Conservation (phyloP, 75 land plant species). For the Gnetum montanum region DNA sequence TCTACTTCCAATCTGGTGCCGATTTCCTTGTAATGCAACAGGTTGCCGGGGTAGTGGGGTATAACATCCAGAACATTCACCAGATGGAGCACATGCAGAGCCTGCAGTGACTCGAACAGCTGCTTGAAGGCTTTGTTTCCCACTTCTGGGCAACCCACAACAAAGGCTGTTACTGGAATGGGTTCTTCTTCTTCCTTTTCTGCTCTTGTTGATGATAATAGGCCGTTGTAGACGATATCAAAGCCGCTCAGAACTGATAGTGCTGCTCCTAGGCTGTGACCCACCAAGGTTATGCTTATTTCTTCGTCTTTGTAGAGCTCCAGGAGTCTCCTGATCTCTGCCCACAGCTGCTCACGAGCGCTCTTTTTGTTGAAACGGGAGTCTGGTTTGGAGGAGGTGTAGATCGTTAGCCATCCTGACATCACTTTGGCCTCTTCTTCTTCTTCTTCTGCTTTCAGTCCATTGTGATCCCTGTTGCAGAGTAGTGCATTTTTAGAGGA, state of each 20-base stretch:
- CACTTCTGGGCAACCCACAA: slow-evolving; percentile 53
- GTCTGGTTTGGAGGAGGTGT: slow-evolving; percentile 33
- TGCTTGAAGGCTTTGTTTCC: slow-evolving; percentile 49
- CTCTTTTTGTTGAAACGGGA: slow-evolving; percentile 33
- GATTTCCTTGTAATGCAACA: slow-evolving; percentile 25
- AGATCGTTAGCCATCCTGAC: slow-evolving; percentile 50
- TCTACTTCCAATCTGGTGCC: slow-evolving; percentile 48
- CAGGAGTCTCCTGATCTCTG: slow-evolving; percentile 18
- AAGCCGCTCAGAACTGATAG: slow-evolving; percentile 42
- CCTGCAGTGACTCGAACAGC: slow-evolving; percentile 12
- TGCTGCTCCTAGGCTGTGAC: slow-evolving; percentile 66
- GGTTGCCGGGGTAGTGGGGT: slow-evolving; percentile 35
- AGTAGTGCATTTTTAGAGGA: too few species aligned
- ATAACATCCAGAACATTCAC: slow-evolving; percentile 45
- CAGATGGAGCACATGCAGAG: slow-evolving; percentile 35
- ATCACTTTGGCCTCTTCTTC: slow-evolving; percentile 27
- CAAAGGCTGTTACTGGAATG: slow-evolving; percentile 41
- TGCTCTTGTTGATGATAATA: neutral
- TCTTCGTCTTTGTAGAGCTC: slow-evolving; percentile 41
- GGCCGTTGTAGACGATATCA: slow-evolving; percentile 43
- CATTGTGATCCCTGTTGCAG: slow-evolving; percentile 26
- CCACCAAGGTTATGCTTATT: slow-evolving; percentile 45
- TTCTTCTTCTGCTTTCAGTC: slow-evolving; percentile 29
- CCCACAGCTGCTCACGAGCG: slow-evolving; percentile 30
- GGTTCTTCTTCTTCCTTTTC: neutral